These are phyloP conservation scores for Peribolospora kevripleyi DNA, from an alignment of 768 basidiomycete genomes.

Conservation along the genomic window DNA sequence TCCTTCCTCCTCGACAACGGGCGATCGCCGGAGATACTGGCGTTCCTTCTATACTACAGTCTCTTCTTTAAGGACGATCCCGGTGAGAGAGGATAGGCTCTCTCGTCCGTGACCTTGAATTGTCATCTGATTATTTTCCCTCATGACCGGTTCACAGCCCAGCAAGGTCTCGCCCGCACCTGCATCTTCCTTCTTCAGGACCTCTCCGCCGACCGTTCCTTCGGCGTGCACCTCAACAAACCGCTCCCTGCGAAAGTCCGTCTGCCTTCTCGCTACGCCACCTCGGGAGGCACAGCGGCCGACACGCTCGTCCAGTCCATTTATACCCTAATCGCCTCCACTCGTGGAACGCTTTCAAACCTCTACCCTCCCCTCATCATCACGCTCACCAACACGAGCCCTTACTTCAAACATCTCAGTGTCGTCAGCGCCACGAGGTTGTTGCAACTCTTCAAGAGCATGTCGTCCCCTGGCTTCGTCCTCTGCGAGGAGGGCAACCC, in stretches of 20 bases:
- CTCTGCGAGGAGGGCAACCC: constrained; percentile 90
- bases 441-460: constrained; percentile 69
- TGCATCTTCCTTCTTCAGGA: constrained; percentile 80
- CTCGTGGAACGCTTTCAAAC: constrained; percentile 53
- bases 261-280: neutral
- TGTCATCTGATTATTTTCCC: neutral
- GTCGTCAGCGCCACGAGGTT: constrained; percentile 61
- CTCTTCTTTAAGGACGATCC: constrained; percentile 85
- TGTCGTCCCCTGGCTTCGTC: constrained; percentile 68
- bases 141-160: constrained; percentile 14
- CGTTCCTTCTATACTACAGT: constrained; percentile 52
- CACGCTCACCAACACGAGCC: constrained; percentile 63
- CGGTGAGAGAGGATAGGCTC: constrained; percentile 27
- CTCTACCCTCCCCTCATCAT: constrained; percentile 84
- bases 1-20: constrained; percentile 57
- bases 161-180: constrained; percentile 70
- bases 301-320: constrained; percentile 81
- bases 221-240: constrained; percentile 24
- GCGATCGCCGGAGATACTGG: constrained; percentile 48
- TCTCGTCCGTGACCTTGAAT: neutral
- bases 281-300: constrained; percentile 33
- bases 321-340: constrained; percentile 70
- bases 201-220: constrained; percentile 57
- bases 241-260: constrained; percentile 26
- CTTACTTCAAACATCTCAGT: constrained; percentile 57